Base-by-base conservation (phyloP, 768 basidiomycete species). In the Paxillus ammoniavirescens region DNA sequence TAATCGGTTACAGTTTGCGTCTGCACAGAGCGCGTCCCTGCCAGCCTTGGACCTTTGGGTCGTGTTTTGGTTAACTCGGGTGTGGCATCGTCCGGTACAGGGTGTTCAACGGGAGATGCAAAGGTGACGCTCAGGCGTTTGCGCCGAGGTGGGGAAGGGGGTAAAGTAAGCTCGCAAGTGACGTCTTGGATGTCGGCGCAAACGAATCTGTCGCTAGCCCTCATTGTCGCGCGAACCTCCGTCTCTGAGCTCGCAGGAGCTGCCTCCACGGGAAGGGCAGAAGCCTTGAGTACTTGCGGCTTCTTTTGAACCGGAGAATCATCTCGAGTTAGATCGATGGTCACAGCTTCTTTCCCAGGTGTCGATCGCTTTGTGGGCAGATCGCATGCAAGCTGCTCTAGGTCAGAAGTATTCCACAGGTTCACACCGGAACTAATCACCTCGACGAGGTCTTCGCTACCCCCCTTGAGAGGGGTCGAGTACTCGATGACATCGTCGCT, bases 301-400 rank as follows among this genome's bases (percentile, higher is more conserved):
- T 48, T 49, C 43, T 43, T 54, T 41, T 44, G 61, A 28, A 46
- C 53, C 9, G 70, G 71, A 26, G 67, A 55, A 4, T 52, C 52
- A 41, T 74, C 71, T 17, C 62, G 55, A n/a, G 76, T 80, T 50
- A 81, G 68, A 62, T 82, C 80, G 52, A 80, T 74, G 41, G 72
- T 77, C 8, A 69, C 59, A 18, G 56, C 54, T 41, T 73, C 58
- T 18, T 50, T 56, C 58, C 47, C 51, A 33, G 63, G 62, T 23
- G 59, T 60, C 28, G 57, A 57, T 41, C 56, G 48, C 49, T 41
- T 15, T 14, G 50, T 46, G 23, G 46, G 47, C 31, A 23, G 23
- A 14, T 33, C 40, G 41, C 33, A 56, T 28, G 44, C 21, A 36
- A 31, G 31, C 64, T 70, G 36, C 30, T 46, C 49, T 26, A 49